Conservation (phyloP, 148 eudicot genomes). For the Rhododendron kiyosumense region DNA sequence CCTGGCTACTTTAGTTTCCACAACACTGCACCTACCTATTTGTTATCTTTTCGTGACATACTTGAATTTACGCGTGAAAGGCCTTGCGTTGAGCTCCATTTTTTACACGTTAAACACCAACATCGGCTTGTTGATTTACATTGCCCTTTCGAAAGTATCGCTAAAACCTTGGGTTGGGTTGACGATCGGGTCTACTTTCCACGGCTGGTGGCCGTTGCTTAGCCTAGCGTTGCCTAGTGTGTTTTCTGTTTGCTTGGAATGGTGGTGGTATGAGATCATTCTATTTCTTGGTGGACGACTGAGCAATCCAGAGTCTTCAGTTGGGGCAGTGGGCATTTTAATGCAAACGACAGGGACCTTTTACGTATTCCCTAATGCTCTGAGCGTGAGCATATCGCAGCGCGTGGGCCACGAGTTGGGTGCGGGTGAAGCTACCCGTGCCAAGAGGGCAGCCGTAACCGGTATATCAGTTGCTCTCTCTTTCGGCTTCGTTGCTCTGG, state of each 20-base stretch:
- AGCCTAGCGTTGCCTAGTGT: constrained; percentile 66
- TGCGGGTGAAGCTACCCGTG: constrained; percentile 51
- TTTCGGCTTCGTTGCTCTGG: constrained; percentile 43
- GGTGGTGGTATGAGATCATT: constrained; percentile 98
- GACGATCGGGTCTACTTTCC: constrained; percentile 34
- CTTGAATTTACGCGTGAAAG: constrained; percentile 55
- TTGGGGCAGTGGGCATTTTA: constrained; percentile 80
- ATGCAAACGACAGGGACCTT: constrained; percentile 71
- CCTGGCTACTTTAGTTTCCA: constrained; percentile 33
- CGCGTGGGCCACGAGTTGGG: constrained; percentile 79
- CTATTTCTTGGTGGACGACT: constrained; percentile 68
- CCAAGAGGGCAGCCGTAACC: constrained; percentile 39
- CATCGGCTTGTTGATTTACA: constrained; percentile 48
- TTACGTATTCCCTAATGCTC: constrained; percentile 60
- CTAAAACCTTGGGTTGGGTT: constrained; percentile 66
- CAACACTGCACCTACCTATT: constrained; percentile 62
- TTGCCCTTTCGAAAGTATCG: constrained; percentile 23
- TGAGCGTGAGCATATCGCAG: constrained; percentile 63
- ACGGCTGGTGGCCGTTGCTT: constrained; percentile 66
- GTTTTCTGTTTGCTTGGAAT: constrained; percentile 67
- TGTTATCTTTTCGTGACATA: constrained; percentile 47
- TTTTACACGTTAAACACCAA: constrained; percentile 54
- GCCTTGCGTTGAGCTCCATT: constrained; percentile 67
- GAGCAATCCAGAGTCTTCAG: constrained; percentile 55
- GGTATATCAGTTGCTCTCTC: constrained; percentile 39